Evolutionary conservation across 2,329 filamentous ascomycete species (phyloP), one percentile per base, ranked within the genome.

Genomic region (Alternaria triticina): DNA sequence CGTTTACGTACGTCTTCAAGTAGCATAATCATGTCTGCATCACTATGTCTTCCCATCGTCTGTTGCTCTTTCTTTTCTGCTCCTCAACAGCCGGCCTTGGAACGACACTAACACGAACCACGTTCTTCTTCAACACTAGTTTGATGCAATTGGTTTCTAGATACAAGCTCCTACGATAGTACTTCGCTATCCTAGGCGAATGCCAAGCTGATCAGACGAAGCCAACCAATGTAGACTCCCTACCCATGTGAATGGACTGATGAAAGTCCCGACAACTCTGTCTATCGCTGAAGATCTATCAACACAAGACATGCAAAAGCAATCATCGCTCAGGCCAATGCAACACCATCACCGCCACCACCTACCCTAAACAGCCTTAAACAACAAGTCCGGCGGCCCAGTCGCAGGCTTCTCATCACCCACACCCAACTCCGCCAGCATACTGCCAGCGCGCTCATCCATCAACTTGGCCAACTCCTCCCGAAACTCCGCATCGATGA

Each of bases 401-500:
- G 6, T 8, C 8, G 22, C 43, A 23, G 23, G 17, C 33, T 30
- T 33, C 12, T 33, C n/a, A 12, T 50, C 51, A 27, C 57, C 22
- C 25, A 23, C 12, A 9, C n/a, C 40, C n/a, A 59, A 36, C 10
- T 36, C 60, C 9, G 40, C 45, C 2, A 62, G 3, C 49, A 50
- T 28, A 5, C 30, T 33, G 12, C 11, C 50, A 8, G 60, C 66
- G 13, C 55, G 47, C 23, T 50, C 50, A 6, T 47, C 36, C 30
- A 70, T 36, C 44, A 65, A 10, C 20, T 47, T 36, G 6, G 40
- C 30, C 13, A 73, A 50, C 40, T 65, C 60, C 10, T 22, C 17
- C 54, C 54, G 59, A 20, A 68, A 65, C 28, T 11, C 20, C 5
- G 27, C 22, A n/a, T 60, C 52, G 17, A 74, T 54, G 10, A 52